phyloP scores from a whole-genome alignment of 192 early-diverging fungal genomes.

The Coemansia sp. region DNA sequence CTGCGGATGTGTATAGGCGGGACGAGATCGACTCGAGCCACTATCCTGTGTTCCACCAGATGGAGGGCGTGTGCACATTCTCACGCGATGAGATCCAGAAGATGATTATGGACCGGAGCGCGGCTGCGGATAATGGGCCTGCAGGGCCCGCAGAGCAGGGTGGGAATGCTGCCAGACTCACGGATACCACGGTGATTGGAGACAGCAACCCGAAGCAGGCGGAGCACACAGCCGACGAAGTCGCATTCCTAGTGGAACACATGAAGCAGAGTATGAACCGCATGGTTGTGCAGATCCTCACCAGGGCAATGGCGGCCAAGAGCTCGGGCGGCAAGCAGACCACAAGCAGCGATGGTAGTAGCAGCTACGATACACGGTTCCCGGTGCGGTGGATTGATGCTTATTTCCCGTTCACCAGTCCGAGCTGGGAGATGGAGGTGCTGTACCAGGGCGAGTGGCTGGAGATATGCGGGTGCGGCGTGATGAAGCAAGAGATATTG shows the following conservation, averaged over 20 bases:
- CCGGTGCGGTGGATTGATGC: conserved; percentile 94
- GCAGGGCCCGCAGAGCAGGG: neutral
- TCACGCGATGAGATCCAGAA: conserved; percentile 31
- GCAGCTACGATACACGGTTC: conserved; percentile 30
- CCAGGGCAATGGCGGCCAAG: conserved; percentile 36
- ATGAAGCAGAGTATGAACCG: conserved; percentile 82
- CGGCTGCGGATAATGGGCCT: neutral
- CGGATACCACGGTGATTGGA: conserved; percentile 55
- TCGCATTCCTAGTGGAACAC: conserved; percentile 61
- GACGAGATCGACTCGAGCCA: conserved; percentile 96
- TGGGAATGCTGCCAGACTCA: conserved; percentile 11
- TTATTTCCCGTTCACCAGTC: conserved; percentile 94
- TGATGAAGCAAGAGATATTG: conserved; percentile 85
- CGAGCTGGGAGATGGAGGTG: conserved; percentile 97
- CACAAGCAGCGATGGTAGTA: neutral
- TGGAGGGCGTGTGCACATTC: conserved; percentile 84
- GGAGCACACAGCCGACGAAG: conserved; percentile 64
- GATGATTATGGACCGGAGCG: neutral
- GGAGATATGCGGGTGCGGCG: conserved; percentile 90
- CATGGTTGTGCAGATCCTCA: conserved; percentile 75
- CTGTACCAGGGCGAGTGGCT: conserved; percentile 92
- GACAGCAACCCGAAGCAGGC: conserved; percentile 73
- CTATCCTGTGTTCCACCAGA: conserved; percentile 98
- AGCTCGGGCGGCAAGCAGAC: neutral
- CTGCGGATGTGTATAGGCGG: conserved; percentile 95